A percentile compares a stretch with the other conserved stretches of the same genome.
These are phyloP conservation scores for Russula sp. DNA, from an alignment of 768 basidiomycete species.

Conservation along the genomic window DNA sequence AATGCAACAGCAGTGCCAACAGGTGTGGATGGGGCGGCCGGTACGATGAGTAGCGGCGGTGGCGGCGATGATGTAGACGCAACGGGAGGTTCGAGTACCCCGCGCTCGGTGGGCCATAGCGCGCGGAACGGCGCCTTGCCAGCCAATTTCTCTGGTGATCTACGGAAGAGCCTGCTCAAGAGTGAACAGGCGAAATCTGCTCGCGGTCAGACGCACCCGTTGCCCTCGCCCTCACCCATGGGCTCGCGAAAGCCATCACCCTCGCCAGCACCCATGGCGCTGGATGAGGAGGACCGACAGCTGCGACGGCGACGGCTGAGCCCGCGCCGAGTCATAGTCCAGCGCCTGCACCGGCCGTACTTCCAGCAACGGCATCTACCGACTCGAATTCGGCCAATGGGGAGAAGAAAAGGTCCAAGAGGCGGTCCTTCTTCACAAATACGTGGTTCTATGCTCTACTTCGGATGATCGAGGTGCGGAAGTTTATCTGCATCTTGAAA, in stretches of 20 bases:
- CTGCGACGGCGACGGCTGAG: not conserved
- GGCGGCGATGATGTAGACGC: conserved; percentile 10
- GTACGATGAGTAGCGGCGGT: not conserved
- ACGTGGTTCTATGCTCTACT: conserved; percentile 84
- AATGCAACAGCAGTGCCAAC: conserved; percentile 2
- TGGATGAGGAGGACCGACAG: conserved; percentile 35
- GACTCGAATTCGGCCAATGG: not conserved
- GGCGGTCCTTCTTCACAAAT: conserved; percentile 81
- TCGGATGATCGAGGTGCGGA: conserved; percentile 78
- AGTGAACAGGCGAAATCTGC: conserved; percentile 76
- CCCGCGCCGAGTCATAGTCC: not conserved
- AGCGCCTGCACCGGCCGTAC: not conserved
- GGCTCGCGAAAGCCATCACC: conserved; percentile 48
- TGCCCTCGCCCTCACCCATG: conserved; percentile 46
- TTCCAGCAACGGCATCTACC: not conserved
- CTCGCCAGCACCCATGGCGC: conserved; percentile 50
- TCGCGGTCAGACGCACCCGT: conserved; percentile 53
- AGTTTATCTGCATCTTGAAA: not conserved
- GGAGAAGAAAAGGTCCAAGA: conserved; percentile 40
- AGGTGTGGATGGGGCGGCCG: not conserved
- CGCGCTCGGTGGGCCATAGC: conserved; percentile 6
- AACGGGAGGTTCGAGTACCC: not conserved
- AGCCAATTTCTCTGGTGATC: conserved; percentile 46
- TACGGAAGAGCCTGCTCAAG: conserved; percentile 78
- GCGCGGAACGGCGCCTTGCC: conserved; percentile 25